Evolutionary conservation across 148 eudicot genomes (phyloP), one percentile per base, ranked within the genome.

Genomic region (Diospyros kaki): DNA sequence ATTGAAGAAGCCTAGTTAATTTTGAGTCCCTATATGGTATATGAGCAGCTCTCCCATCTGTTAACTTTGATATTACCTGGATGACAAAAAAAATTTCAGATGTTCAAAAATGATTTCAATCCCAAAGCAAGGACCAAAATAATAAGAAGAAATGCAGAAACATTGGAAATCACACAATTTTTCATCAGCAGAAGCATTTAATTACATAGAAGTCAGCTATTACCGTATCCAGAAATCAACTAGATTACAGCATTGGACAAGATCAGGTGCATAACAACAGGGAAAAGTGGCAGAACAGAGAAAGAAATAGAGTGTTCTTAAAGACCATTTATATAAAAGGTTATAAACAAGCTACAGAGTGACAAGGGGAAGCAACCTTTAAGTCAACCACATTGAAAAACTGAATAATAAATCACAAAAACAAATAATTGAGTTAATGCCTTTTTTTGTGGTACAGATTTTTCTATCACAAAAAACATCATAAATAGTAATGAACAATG

Each of bases 11-110:
- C 87, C 99, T 88, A 52, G 99, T 95, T 85, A 95, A 81, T 84
- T 95, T 95, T 72, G 99, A 95, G 81, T 95, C 96, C 79, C 99
- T 90, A 58, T 86, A 95, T 75, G 99, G 99, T 80, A 95, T 78
- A 81, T 95, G 99, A 72, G 91, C 71, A 54, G 97, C 88, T 77
- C 81, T 91, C 53, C 91, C 94, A 71, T 95, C 99, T 10, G 97
- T 93, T 83, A 95, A 83, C 86, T 95, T 95, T 58, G 99, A 92
- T 76, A 95, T 95, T 67, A 95, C 99, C 99, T 95, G 28, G 28
- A 85, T 68, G 66, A 52, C 69, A 42, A 73, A 9, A 63, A 78
- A 63, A 51, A 18, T 73, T 72, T 51, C 54, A 17, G 58, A 71
- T 18, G 10, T 72, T 68, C 61, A 50, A 71, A 55, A 64, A 56